phyloP scores from a whole-genome alignment of 2,329 filamentous ascomycete genomes.

The Coleophoma crateriformis region DNA sequence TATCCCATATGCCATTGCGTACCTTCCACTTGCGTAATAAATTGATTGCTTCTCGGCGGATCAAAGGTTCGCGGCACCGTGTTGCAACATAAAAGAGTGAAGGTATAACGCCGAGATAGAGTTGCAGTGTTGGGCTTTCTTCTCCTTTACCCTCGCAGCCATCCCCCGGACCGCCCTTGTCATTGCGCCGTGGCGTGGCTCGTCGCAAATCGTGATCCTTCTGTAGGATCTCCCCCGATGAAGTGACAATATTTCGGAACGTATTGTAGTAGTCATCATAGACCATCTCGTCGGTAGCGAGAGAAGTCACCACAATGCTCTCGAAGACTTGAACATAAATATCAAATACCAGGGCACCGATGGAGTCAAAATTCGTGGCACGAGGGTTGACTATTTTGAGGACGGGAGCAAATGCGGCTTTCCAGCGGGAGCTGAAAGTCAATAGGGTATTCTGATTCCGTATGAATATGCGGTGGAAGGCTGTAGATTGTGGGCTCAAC shows the following conservation, averaged over 20 bases:
- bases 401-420: conserved; percentile 7
- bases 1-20: conserved; percentile 13
- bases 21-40: conserved; percentile 10
- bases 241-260: conserved; percentile 8
- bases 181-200: neutral
- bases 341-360: conserved; percentile 5
- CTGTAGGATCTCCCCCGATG: conserved; percentile 6
- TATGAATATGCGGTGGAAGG: conserved; percentile 1
- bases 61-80: conserved; percentile 9
- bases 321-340: conserved; percentile 7
- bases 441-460: no score
- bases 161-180: no score
- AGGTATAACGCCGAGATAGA: conserved; percentile 10
- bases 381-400: conserved; percentile 8
- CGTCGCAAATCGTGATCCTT: conserved; percentile 9
- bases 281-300: conserved; percentile 6
- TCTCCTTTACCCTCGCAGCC: neutral
- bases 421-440: conserved; percentile 7
- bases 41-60: conserved; percentile 11
- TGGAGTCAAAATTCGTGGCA: conserved; percentile 5
- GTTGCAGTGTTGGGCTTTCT: conserved; percentile 7
- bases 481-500: conserved; percentile 3
- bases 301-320: conserved; percentile 9
- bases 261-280: conserved; percentile 9
- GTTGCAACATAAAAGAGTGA: conserved; percentile 12